A percentile compares a stretch with the other conserved stretches of the same genome.
Evolutionary conservation across 2,329 filamentous ascomycete genomes (phyloP).

Genomic region (Huntiella decipiens): DNA sequence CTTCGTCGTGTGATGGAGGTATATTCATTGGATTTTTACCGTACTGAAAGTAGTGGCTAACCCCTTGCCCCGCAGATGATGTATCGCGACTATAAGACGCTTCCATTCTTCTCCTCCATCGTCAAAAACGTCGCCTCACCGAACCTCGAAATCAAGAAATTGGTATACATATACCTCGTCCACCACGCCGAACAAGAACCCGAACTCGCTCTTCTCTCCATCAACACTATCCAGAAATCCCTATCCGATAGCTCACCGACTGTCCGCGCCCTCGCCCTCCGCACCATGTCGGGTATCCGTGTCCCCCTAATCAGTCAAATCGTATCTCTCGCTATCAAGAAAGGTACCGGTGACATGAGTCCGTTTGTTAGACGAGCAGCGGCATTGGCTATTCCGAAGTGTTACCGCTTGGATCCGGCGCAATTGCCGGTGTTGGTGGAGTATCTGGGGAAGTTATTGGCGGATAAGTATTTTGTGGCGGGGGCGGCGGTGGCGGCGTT

Average conservation of each 20-base stretch:
- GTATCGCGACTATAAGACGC: conserved; percentile 73
- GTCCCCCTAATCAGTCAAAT: conserved; percentile 97
- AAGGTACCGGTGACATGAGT: conserved; percentile 84
- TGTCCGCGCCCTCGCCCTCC: conserved; percentile 74
- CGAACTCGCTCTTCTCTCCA: conserved; percentile 83
- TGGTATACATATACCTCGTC: conserved; percentile 95
- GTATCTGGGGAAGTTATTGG: conserved; percentile 57
- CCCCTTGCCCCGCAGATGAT: conserved; percentile 51
- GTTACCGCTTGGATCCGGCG: conserved; percentile 73
- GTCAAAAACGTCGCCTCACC: conserved; percentile 95
- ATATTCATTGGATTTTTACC: conserved; percentile 18
- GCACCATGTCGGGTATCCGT: conserved; percentile 94
- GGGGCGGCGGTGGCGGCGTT: conserved; percentile 83
- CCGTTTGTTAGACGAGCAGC: conserved; percentile 83
- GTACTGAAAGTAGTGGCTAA: not conserved
- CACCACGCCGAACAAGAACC: conserved; percentile 93
- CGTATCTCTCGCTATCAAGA: conserved; percentile 86
- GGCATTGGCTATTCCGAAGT: conserved; percentile 86
- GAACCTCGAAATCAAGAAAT: conserved; percentile 87
- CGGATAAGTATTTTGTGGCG: conserved; percentile 89
- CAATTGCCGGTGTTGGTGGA: conserved; percentile 73
- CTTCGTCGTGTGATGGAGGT: conserved; percentile 76
- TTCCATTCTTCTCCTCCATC: conserved; percentile 90
- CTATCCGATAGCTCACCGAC: conserved; percentile 83
- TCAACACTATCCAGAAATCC: conserved; percentile 98